Evolutionary conservation across 139 green algal genomes (phyloP), one percentile per base, ranked within the genome.

Genomic region (Auxenochlorella pyrenoidosa): DNA sequence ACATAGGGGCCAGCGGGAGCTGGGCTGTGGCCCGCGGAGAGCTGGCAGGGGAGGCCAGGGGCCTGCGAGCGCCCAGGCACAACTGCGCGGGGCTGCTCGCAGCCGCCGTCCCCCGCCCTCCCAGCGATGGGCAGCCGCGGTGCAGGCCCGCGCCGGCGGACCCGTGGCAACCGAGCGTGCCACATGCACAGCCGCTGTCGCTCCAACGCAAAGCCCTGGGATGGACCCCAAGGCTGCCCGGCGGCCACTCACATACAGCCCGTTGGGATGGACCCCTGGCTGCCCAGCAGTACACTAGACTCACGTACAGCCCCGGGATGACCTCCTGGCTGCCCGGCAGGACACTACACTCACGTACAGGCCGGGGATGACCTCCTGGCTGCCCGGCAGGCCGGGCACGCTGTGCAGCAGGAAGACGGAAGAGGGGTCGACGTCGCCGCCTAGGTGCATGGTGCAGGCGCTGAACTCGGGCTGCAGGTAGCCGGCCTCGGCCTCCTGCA

Each of bases 351-450:
- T 85, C 79, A 85, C 79, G 28, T 76, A 80, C 26, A 89, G 84
- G 76, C 58, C 88, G 15, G 70, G 84, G 6, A 82, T 24, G 26
- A 93, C 73, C 54, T 95, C 88, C 32, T 43, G 83, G 68, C 71
- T 54, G 21, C 90, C 92, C 44, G 93, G 60, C 40, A 97, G 78
- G 13, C 92, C 87, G 15, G 60, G 76, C 47, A 93, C 60, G 47
- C 77, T 77, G 88, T 98, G 96, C 65, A 97, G 36, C 66, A 96
- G 76, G 79, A 95, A 89, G 44, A 97, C 83, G 51, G 92, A 91
- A 41, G 91, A 88, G 0, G 60, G 47, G 36, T 94, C 94, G 43
- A 98, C 95, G 86, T 98, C 95, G 5, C 96, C 96, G 19, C 96
- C 96, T 13, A 97, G 82, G 83, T 95, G 97, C 36, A 98, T 84